Conservation (phyloP, 768 basidiomycete genomes). For the Naganishia friedmannii region DNA sequence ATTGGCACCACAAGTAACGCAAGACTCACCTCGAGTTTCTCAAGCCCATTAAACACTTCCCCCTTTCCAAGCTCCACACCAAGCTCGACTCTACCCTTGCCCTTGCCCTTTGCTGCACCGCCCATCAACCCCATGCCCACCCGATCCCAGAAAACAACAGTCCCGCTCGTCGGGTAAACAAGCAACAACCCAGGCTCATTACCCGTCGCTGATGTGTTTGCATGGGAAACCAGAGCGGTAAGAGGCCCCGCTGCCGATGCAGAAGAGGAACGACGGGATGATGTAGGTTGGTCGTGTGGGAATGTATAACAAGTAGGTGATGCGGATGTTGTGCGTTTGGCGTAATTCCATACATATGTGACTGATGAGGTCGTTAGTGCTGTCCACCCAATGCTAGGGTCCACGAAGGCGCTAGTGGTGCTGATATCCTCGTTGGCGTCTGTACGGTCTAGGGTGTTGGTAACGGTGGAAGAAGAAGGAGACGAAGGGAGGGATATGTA, state of each 20-base stretch:
- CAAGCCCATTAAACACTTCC: not conserved
- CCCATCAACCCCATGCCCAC: not conserved
- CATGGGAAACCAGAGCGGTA: slow-evolving; percentile 5
- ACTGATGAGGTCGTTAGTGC: not conserved
- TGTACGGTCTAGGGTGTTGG: not conserved
- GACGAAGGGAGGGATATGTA: not conserved
- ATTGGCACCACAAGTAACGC: no score
- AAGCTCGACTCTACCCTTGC: not conserved
- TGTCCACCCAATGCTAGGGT: slow-evolving; percentile 2
- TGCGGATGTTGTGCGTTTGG: slow-evolving; percentile 3
- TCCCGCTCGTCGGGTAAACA: slow-evolving; percentile 7
- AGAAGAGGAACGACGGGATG: not conserved
- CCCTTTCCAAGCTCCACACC: slow-evolving; percentile 2
- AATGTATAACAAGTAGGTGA: slow-evolving; percentile 21
- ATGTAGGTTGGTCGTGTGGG: not conserved
- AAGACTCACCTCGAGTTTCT: slow-evolving; percentile 7
- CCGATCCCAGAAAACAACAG: slow-evolving; percentile 8
- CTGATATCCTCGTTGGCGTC: not conserved
- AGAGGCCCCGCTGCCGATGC: not conserved
- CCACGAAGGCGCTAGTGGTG: not conserved
- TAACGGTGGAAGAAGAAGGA: not conserved
- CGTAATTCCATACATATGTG: slow-evolving; percentile 21
- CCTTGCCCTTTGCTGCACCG: not conserved
- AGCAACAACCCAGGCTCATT: slow-evolving; percentile 9
- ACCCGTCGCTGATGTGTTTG: not conserved